Conservation (phyloP, 352 stramenopile species). For the Phytopythium delawarense region DNA sequence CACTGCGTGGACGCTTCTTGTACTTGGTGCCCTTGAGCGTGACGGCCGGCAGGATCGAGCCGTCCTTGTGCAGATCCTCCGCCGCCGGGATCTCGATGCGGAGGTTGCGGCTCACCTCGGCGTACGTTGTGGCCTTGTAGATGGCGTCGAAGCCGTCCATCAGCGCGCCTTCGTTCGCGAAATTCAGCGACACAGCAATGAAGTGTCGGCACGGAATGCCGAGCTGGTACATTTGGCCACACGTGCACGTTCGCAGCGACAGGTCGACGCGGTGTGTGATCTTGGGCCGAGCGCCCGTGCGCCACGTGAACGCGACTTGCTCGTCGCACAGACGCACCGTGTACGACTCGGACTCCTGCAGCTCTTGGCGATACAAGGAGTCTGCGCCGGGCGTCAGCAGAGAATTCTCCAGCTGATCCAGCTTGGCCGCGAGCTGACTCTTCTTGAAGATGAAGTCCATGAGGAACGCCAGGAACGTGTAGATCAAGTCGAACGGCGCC, state of each 20-base stretch:
- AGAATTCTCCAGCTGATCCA: conserved; percentile 29
- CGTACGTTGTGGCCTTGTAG: conserved; percentile 66
- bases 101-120: conserved; percentile 50
- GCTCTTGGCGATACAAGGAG: conserved; percentile 55
- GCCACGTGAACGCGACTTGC: conserved; percentile 68
- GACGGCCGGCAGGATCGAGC: conserved; percentile 47
- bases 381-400: conserved; percentile 62
- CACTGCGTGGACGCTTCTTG: conserved; percentile 50
- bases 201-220: conserved; percentile 77
- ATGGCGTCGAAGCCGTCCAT: conserved; percentile 63
- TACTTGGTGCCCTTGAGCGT: conserved; percentile 46
- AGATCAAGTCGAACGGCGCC: conserved; percentile 76
- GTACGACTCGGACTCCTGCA: conserved; percentile 50
- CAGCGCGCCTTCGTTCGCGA: conserved; percentile 48
- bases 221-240: conserved; percentile 63
- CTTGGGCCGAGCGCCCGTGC: conserved; percentile 60
- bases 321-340: conserved; percentile 65
- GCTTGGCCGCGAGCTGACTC: conserved; percentile 55
- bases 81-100: conserved; percentile 75
- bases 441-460: conserved; percentile 79
- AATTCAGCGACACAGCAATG: conserved; percentile 60
- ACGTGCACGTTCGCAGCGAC: conserved; percentile 57
- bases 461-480: conserved; percentile 72
- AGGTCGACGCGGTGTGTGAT: conserved; percentile 65
- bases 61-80: conserved; percentile 68